Evolutionary conservation across 148 eudicot species (phyloP), one percentile per base, ranked within the genome.

Genomic region (Talinum fruticosum): DNA sequence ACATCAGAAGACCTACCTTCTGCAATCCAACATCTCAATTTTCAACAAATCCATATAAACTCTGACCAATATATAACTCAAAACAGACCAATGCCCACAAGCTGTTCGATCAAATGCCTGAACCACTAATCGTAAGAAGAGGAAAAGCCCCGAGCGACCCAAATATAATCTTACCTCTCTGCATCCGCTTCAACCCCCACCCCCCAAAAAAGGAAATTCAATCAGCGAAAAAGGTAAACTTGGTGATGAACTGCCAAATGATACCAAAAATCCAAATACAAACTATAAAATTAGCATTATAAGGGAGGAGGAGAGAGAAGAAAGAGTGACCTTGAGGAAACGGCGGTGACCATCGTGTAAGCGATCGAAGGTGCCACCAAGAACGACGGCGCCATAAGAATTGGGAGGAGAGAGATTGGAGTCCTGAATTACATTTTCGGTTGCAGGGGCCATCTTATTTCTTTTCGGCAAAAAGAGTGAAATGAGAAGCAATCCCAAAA

Each of bases 321-420:
- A 10, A 30, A 34, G 12, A 10, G 37, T 10, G 38, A 93, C 97
- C 96, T 87, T 88, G 80, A 95, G 97, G 78, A 95, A 95, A 57
- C 83, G 97, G 81, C 87, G 97, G 80, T 95, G 99, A 66, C 99
- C 99, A 35, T 88, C 88, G 69, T 96, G 99, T 49, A 96, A 90
- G 21, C 97, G 97, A 76, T 93, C 99, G 70, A 96, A 96, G 79
- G 99, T 96, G 81, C 97, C 99, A 6, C 97, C 97, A 19, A 93
- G 82, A 73, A 96, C 97, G 38, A 96, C 93, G 38, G 88, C 81
- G 44, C 77, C 80, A 75, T 84, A 93, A 6, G 97, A 87, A 82
- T 90, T 79, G 10, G 92, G 89, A 5, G 91, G 77, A 15, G 95
- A 87, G 18, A 86, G 36, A 69, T 72, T 72, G 47, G 26, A 62